phyloP scores from a whole-genome alignment of 2,329 filamentous ascomycete species.

The Furcasterigmium sp. region DNA sequence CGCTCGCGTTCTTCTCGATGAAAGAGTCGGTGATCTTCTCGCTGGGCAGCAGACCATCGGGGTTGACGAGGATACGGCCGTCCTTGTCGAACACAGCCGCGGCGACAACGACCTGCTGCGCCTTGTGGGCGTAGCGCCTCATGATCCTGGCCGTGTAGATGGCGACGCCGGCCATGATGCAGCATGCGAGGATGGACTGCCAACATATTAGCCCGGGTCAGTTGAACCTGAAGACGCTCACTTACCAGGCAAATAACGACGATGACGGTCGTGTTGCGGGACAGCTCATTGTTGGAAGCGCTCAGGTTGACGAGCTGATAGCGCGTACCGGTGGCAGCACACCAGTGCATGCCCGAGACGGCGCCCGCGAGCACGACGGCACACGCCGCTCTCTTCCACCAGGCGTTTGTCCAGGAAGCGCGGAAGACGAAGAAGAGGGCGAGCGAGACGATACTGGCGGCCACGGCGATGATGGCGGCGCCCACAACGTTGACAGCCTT shows the following conservation, averaged over 20 bases:
- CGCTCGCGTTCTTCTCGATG: conserved; percentile 58
- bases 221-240: conserved; percentile 5
- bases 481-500: conserved; percentile 55
- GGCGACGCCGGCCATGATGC: conserved; percentile 51
- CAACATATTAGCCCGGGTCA: conserved; percentile 1
- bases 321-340: conserved; percentile 63
- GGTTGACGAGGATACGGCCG: conserved; percentile 63
- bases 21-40: conserved; percentile 77
- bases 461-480: conserved; percentile 66
- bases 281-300: conserved; percentile 33
- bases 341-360: conserved; percentile 87
- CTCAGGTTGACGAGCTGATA: conserved; percentile 54
- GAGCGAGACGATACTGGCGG: conserved; percentile 65
- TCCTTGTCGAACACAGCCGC: conserved; percentile 63
- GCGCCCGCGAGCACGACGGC: conserved; percentile 65
- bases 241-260: conserved; percentile 67
- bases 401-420: conserved; percentile 70
- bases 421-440: conserved; percentile 73
- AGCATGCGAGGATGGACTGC: conserved; percentile 56
- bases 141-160: conserved; percentile 48
- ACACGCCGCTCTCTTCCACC: conserved; percentile 68
- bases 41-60: conserved; percentile 63
- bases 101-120: conserved; percentile 54
- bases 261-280: conserved; percentile 63
- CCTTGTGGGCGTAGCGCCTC: conserved; percentile 49